Percentiles rank a stretch among this genome's conserved stretches.
Evolutionary conservation across 108 stramenopile genomes (phyloP).

Genomic region (Skeletonema grethae): DNA sequence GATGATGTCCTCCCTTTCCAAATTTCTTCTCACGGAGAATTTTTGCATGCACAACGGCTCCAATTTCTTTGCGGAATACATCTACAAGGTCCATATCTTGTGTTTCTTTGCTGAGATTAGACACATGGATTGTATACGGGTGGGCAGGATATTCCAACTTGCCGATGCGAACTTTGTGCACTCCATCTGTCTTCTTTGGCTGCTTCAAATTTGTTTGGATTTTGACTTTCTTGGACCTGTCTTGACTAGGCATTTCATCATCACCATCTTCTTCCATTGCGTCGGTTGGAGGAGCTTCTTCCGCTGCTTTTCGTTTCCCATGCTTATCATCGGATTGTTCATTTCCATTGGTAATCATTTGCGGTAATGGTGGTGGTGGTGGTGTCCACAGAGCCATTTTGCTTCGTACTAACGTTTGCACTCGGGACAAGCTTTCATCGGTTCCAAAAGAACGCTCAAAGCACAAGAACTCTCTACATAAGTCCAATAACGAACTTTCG

Average conservation of each 20-base stretch:
- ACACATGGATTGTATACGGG: conserved; percentile 86
- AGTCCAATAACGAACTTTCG: conserved; percentile 52
- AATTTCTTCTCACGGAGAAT: conserved; percentile 79
- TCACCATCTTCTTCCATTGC: conserved; percentile 24
- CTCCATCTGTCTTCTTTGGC: conserved; percentile 47
- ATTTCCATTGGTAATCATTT: conserved; percentile 11
- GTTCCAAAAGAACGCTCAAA: conserved; percentile 81
- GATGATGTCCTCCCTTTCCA: conserved; percentile 51
- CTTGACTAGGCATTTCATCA: conserved; percentile 7
- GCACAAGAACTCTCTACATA: conserved; percentile 72
- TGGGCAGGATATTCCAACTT: conserved; percentile 86
- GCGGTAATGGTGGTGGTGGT: neutral
- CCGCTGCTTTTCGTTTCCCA: conserved; percentile 36
- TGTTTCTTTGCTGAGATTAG: conserved; percentile 59
- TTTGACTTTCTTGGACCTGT: conserved; percentile 37
- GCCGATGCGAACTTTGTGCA: conserved; percentile 76
- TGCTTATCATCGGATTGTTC: conserved; percentile 24
- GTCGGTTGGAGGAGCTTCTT: conserved; percentile 4
- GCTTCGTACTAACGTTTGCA: conserved; percentile 50
- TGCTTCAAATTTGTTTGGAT: conserved; percentile 49
- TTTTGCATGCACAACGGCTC: conserved; percentile 78
- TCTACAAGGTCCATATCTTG: conserved; percentile 91
- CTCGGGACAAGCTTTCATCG: conserved; percentile 56
- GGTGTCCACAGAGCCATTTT: conserved; percentile 46
- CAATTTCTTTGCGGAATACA: conserved; percentile 64